Evolutionary conservation across 768 basidiomycete species (phyloP), one percentile per base, ranked within the genome.

Genomic region (Guyanaporus albipodus): DNA sequence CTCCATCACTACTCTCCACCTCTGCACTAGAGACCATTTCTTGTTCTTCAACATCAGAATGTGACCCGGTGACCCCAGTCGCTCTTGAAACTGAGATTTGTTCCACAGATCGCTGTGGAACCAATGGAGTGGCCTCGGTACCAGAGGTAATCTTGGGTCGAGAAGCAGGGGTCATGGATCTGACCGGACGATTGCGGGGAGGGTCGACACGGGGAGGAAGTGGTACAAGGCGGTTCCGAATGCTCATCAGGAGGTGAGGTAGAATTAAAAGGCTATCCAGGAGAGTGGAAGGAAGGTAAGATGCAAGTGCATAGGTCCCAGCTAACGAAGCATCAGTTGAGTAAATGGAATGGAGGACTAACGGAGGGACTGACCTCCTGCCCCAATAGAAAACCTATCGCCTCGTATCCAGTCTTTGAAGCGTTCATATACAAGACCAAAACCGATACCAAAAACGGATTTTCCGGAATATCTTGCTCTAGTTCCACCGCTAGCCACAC

Each of bases 361-460:
- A 26, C 24, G 38, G 43, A 18, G 21, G 0, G 17, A 67, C 78
- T 57, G 58, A 91, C 88, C 87, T 65, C 89, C 90, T 41, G 90
- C 83, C 47, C 90, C 90, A 45, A 91, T 68, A 17, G 80, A 76
- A 57, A 87, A 78, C 29, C 86, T 67, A 44, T 87, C 78, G 2
- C 88, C 87, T 26, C 77, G 73, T 22, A 84, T 56, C 74, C 80
- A 80, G 52, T 80, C 75, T 46, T 71, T 70, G 21, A 79, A 26
- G 34, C 71, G 69, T 43, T 68, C 65, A 21, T 67, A 64, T 15
- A 50, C 36, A 31, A 68, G 44, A 1, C 80, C 79, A 7, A 80
- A 46, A 11, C 69, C 66, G 28, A 81, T 55, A 18, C 73, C 72
- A 38, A 79, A 44, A 45, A 74, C 71, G 8, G 73, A 3, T 15